These are phyloP conservation scores for Fremontodendron californicum DNA, from an alignment of 345 rosid genomes.

Conservation along the genomic window DNA sequence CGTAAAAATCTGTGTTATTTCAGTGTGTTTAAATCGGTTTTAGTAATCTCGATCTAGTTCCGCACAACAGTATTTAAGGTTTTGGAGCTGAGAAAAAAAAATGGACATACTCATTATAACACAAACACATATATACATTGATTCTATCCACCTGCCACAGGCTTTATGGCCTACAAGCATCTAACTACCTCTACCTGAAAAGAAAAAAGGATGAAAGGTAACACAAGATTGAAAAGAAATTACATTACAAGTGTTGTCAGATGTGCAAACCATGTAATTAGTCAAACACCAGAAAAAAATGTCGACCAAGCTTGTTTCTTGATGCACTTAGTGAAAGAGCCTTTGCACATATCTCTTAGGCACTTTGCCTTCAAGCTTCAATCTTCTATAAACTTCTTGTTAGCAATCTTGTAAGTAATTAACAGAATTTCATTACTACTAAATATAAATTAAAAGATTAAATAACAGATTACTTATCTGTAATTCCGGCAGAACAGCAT, in stretches of 20 bases:
- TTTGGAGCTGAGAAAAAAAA: background rate
- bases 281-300: background rate
- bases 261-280: background rate
- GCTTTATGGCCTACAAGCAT: background rate
- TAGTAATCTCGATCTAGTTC: no score
- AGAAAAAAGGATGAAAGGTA: background rate
- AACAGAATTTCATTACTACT: no score
- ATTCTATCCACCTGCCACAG: background rate
- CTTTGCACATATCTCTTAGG: slow-evolving; percentile 79
- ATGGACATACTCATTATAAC: background rate
- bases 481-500: no score
- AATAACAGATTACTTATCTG: no score
- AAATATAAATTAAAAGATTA: no score
- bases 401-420: no score
- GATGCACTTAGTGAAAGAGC: slow-evolving; percentile 56
- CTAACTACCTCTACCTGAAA: background rate
- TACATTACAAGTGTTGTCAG: background rate
- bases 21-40: no score
- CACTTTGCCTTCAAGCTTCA: slow-evolving; percentile 82
- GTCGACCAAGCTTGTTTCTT: background rate
- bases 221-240: background rate
- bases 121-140: background rate
- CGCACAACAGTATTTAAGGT: no score
- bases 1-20: no score
- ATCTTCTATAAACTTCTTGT: slow-evolving; percentile 74